These are phyloP conservation scores for Biancaea sappan DNA, from an alignment of 306 rosid species.

Conservation along the genomic window DNA sequence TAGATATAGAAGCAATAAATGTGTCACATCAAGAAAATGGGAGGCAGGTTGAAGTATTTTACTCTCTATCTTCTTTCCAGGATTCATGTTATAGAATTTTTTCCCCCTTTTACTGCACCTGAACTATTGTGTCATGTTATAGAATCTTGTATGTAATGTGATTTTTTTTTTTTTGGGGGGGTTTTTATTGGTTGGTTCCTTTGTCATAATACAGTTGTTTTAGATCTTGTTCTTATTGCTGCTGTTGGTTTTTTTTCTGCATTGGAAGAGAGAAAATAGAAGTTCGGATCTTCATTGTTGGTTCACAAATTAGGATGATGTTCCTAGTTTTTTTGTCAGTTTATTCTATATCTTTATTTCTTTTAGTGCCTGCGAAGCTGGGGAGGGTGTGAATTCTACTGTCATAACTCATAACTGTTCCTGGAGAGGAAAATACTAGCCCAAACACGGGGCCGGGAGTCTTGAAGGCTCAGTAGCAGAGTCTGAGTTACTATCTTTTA, in stretches of 20 bases:
- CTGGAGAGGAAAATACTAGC: background rate
- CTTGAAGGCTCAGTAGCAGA: conserved; percentile 2
- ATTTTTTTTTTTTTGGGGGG: conserved; percentile 7
- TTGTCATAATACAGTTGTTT: background rate
- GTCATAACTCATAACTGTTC: background rate
- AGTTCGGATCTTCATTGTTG: background rate
- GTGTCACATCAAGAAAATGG: no score
- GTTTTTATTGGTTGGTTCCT: background rate
- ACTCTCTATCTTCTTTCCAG: background rate
- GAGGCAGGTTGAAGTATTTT: no score
- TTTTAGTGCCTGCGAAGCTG: background rate
- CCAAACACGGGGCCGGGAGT: background rate
- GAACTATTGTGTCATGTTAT: conserved; percentile 1
- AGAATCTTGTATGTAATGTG: no score
- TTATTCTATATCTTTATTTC: background rate
- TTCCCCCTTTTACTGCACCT: background rate
- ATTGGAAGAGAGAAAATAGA: background rate
- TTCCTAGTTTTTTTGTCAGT: background rate
- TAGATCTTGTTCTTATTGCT: background rate
- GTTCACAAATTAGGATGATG: background rate
- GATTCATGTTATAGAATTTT: background rate
- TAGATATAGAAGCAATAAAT: no score
- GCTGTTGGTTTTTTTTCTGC: background rate
- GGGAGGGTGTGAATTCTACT: background rate
- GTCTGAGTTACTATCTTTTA: background rate